Base-by-base conservation (phyloP, 2,329 filamentous ascomycete species). In the Furcasterigmium furcatum region DNA sequence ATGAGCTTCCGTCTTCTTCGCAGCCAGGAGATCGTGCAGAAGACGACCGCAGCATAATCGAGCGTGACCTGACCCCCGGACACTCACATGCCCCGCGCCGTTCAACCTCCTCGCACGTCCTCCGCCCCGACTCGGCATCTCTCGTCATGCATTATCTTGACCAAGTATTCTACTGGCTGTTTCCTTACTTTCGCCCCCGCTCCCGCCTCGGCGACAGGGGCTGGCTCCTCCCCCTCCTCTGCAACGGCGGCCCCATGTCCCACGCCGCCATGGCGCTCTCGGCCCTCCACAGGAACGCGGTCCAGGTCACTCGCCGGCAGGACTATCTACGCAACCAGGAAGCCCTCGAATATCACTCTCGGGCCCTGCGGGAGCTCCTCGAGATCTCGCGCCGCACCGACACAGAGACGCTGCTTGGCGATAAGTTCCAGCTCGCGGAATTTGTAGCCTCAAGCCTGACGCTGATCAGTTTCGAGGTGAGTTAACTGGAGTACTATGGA, bases 391-490 rank as follows among this genome's bases (percentile, higher is more conserved):
- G 36, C 36, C 10, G 12, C 9, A n/a, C 36, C 6, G 21, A 39
- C 19, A 10, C 13, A 8, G 36, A 39, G 9, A n/a, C 19, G 12
- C 36, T 22, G 8, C 5, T 39, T 5, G 20, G 36, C 12, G 16
- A 39, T 20, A 39, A 22, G 21, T 6, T 13, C 5, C 19, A 39
- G 21, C 36, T 39, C 16, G 21, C 36, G 10, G 36, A 39, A 16
- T 39, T 39, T n/a, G 20, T 39, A 8, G 36, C 36, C 21, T 39
- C 36, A 3, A 39, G 36, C 20, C 24, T 39, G 21, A 39, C 24
- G 36, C 36, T 39, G 21, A 39, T 39, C 19, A 39, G 36, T n/a
- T 39, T 39, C 21, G 36, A 39, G 36, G 36, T 39, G 24, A 22
- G 36, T n/a, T n/a, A n/a, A n/a, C n/a, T n/a, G n/a, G n/a, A n/a